Base-by-base conservation (phyloP, 352 stramenopile genomes). In the Thalassiosira sp. region DNA sequence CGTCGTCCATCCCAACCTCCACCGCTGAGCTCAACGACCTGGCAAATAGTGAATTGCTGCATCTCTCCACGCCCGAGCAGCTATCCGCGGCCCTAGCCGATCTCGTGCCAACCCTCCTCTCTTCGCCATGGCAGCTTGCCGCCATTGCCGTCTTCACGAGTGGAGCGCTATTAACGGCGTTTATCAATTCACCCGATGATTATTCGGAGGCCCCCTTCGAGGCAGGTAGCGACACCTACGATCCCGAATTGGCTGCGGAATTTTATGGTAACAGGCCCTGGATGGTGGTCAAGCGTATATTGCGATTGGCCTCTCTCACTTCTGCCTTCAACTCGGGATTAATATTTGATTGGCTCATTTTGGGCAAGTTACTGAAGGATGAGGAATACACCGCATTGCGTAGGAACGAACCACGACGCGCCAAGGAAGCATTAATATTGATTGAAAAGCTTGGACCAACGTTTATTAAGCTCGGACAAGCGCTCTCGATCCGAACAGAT, bases 391-490 rank as follows among this genome's bases (percentile, higher is more conserved):
- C 70, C 0, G 84, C 81, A 45, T 49, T 89, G 3, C 63, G 68
- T 37, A 74, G 49, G 10, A 81, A 80, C 28, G 84, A 89, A 76
- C 73, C 80, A 18, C 70, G 53, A 25, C 56, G 84, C 20, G 84
- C 84, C 5, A 84, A 72, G 49, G 81, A 84, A 45, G 65, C 73
- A 7, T 63, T 89, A n/a, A 7, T 31, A 10, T 42, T 90, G 11
- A 85, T 72, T 61, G 66, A 79, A 37, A 33, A 85, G 42, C 58
- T 89, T 1, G 84, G 84, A 2, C 84, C 84, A 0, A 90, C 84
- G 0, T 90, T 90, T 18, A 87, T 89, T 40, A 89, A 89, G 45
- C 43, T 94, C 8, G 87, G 87, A 10, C 87, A 93, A 60, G 86
- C 86, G 1, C 54, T 92, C 3, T 83, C 56, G n/a, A 91, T 92